Conservation (phyloP, 768 basidiomycete species). For the Amanita pseudoporphyria region DNA sequence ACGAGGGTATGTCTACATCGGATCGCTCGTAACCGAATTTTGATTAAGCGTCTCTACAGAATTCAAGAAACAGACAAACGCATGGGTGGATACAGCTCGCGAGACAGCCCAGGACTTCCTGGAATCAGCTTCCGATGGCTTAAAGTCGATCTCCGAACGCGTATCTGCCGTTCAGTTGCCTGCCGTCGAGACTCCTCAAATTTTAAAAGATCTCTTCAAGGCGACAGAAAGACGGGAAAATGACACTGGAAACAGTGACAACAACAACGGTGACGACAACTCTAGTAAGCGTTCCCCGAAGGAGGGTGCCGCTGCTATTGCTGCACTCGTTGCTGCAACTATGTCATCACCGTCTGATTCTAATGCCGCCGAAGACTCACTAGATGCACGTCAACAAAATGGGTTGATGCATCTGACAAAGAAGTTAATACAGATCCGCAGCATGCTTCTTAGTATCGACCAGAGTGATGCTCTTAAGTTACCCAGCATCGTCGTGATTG, state of each 20-base stretch:
- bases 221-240: conserved; percentile 21
- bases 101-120: conserved; percentile 65
- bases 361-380: conserved; percentile 26
- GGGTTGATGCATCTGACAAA: conserved; percentile 88
- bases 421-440: conserved; percentile 94
- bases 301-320: conserved; percentile 54
- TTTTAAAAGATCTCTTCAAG: conserved; percentile 55
- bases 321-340: conserved; percentile 68
- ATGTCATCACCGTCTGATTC: conserved; percentile 69
- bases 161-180: conserved; percentile 55
- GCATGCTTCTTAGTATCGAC: conserved; percentile 92
- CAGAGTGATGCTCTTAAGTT: conserved; percentile 91
- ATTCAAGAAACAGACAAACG: conserved; percentile 57
- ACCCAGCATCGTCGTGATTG: conserved; percentile 96
- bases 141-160: conserved; percentile 49
- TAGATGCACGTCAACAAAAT: conserved; percentile 48
- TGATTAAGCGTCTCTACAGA: conserved; percentile 33
- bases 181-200: conserved; percentile 46
- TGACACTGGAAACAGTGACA: conserved; percentile 20
- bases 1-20: conserved; percentile 59
- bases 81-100: conserved; percentile 55
- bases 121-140: conserved; percentile 59
- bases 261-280: conserved; percentile 21
- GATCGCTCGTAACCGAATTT: neutral
- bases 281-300: conserved; percentile 40